These are phyloP conservation scores for Escovopsis sp. DNA, from an alignment of 2,329 filamentous ascomycete genomes.

Conservation along the genomic window DNA sequence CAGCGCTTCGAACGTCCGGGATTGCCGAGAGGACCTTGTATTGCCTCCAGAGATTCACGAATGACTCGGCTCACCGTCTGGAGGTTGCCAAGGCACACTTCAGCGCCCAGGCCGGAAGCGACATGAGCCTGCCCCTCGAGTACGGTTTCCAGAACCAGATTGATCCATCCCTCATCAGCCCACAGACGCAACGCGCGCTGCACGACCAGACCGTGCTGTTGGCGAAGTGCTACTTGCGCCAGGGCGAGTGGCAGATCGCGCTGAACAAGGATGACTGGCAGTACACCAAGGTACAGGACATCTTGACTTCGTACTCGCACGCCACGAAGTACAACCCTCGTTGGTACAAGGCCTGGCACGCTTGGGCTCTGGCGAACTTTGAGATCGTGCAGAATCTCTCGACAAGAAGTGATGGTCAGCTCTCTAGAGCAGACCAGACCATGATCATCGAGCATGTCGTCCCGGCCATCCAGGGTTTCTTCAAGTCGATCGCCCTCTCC, in stretches of 20 bases:
- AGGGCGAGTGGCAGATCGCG: slow-evolving; percentile 88
- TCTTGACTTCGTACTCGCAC: slow-evolving; percentile 77
- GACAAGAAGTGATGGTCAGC: slow-evolving; percentile 44
- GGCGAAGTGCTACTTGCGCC: slow-evolving; percentile 89
- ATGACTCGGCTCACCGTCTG: slow-evolving; percentile 40
- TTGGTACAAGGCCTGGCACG: slow-evolving; percentile 99
- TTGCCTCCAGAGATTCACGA: slow-evolving; percentile 46
- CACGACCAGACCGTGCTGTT: slow-evolving; percentile 56
- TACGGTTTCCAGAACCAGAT: slow-evolving; percentile 35
- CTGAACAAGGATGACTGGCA: slow-evolving; percentile 83
- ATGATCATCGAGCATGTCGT: slow-evolving; percentile 80
- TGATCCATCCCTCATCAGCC: slow-evolving; percentile 30
- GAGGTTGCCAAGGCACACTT: slow-evolving; percentile 39
- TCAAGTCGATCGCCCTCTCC: slow-evolving; percentile 89
- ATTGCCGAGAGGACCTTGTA: slow-evolving; percentile 41
- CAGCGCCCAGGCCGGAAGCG: slow-evolving; percentile 30
- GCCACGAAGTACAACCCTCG: slow-evolving; percentile 88
- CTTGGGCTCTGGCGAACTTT: slow-evolving; percentile 96
- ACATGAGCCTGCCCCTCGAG: slow-evolving; percentile 29
- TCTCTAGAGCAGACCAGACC: slow-evolving; percentile 36
- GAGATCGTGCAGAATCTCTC: slow-evolving; percentile 83
- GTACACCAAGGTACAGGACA: slow-evolving; percentile 70
- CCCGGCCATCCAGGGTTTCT: slow-evolving; percentile 88
- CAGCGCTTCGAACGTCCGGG: slow-evolving; percentile 24
- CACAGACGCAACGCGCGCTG: slow-evolving; percentile 36